A percentile compares a stretch with the other conserved stretches of the same genome.
These are phyloP conservation scores for Trametes cinnabarina DNA, from an alignment of 768 basidiomycete genomes.

Conservation along the genomic window DNA sequence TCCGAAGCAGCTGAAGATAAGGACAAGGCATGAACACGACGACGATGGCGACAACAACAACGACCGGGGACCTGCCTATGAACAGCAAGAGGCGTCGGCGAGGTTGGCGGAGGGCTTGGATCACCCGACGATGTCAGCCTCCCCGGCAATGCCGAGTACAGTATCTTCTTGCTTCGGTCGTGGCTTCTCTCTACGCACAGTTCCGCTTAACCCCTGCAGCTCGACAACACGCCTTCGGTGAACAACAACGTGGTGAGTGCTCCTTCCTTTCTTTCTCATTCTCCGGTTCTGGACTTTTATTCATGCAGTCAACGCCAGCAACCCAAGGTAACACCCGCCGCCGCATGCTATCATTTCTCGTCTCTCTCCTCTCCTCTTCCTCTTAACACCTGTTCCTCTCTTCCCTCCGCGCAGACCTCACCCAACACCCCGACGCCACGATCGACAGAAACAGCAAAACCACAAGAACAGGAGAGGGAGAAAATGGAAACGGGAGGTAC, in stretches of 20 bases:
- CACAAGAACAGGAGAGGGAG: neutral
- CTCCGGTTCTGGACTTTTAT: neutral
- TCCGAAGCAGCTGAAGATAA: neutral
- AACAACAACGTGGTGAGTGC: too few relatives aligned
- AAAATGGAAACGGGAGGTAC: neutral
- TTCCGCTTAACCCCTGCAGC: too few relatives aligned
- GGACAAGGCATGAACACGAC: too few relatives aligned
- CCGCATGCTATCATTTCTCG: too few relatives aligned
- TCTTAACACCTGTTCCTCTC: too few relatives aligned
- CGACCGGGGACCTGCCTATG: neutral
- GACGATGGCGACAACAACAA: too few relatives aligned
- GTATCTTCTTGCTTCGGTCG: neutral
- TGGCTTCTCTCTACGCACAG: neutral
- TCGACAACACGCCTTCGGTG: too few relatives aligned
- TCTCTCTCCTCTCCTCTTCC: too few relatives aligned
- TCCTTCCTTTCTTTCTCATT: too few relatives aligned
- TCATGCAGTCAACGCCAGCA: neutral
- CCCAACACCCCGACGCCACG: neutral
- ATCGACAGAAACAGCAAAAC: neutral
- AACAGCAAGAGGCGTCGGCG: neutral
- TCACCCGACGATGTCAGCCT: constrained; percentile 1
- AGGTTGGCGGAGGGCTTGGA: constrained; percentile 4
- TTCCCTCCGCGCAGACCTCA: neutral
- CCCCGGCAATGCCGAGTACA: neutral
- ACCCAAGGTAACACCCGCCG: neutral